Percentiles rank a stretch among this genome's conserved stretches.
Conservation (phyloP, 257 asterid species). For the Vinca minor region DNA sequence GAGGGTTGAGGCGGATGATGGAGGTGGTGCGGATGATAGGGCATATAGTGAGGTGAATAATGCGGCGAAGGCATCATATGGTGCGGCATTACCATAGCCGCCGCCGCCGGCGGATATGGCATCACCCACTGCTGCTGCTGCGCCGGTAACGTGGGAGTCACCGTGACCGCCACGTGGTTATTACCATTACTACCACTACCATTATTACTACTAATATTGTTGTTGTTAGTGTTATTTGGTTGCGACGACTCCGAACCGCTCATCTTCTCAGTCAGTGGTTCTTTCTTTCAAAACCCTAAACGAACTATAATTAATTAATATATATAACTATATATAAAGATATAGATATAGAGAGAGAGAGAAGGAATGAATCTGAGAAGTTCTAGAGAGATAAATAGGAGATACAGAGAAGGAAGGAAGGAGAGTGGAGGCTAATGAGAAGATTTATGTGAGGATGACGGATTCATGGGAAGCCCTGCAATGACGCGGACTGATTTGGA, state of each 20-base stretch:
- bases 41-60: slow-evolving; percentile 59
- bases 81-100: slow-evolving; percentile 81
- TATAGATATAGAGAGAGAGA: background rate
- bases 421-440: slow-evolving; percentile 6
- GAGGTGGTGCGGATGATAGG: slow-evolving; percentile 47
- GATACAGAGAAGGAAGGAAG: background rate
- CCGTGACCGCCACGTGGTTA: slow-evolving; percentile 1
- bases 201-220: background rate
- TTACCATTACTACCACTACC: slow-evolving; percentile 7
- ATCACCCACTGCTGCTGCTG: slow-evolving; percentile 67
- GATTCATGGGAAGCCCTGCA: slow-evolving; percentile 10
- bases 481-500: background rate
- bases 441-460: slow-evolving; percentile 8
- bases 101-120: slow-evolving; percentile 75
- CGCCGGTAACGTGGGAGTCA: slow-evolving; percentile 22
- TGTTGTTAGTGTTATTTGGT: slow-evolving; percentile 19
- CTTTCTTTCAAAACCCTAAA: slow-evolving; percentile 3
- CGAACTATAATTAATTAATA: background rate
- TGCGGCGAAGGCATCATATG: slow-evolving; percentile 67
- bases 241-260: slow-evolving; percentile 43
- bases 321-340: background rate
- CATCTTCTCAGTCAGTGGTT: slow-evolving; percentile 27
- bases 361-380: background rate
- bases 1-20: slow-evolving; percentile 22
- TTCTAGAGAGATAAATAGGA: background rate